A percentile compares a stretch with the other conserved stretches of the same genome.
Conservation (phyloP, 768 basidiomycete genomes). For the Russula lepida region DNA sequence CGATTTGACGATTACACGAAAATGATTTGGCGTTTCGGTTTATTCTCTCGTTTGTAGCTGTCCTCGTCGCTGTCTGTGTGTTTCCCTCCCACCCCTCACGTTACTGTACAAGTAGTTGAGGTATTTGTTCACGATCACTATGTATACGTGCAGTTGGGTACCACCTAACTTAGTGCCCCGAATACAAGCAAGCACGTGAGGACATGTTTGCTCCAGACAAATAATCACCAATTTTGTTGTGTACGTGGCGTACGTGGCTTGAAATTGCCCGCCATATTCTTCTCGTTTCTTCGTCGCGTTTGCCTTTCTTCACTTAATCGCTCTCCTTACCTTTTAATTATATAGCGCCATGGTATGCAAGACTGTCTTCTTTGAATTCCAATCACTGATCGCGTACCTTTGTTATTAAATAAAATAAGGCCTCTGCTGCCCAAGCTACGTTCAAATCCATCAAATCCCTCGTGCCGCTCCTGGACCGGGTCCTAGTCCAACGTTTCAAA, state of each 20-base stretch:
- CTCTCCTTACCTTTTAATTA: background rate
- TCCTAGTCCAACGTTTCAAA: constrained; percentile 97
- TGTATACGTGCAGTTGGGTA: background rate
- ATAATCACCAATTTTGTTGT: background rate
- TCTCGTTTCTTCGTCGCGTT: background rate
- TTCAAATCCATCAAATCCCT: constrained; percentile 93
- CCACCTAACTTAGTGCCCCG: too few species aligned
- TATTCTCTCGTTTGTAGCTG: background rate
- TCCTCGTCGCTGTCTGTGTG: background rate
- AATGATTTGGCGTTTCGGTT: background rate
- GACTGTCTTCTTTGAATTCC: background rate
- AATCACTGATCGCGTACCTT: background rate
- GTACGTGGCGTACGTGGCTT: background rate
- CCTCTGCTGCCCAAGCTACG: constrained; percentile 67
- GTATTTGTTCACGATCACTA: too few species aligned
- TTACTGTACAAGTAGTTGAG: background rate
- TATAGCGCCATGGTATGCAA: background rate
- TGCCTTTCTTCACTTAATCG: background rate
- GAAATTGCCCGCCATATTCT: background rate
- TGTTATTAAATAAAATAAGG: background rate
- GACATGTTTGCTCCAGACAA: background rate
- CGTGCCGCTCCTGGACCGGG: constrained; percentile 89
- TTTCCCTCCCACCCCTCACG: background rate
- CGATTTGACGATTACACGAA: background rate
- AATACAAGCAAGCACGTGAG: too few species aligned